Evolutionary conservation across 306 rosid genomes (phyloP).

Genomic region (Dalbergia cochinchinensis): DNA sequence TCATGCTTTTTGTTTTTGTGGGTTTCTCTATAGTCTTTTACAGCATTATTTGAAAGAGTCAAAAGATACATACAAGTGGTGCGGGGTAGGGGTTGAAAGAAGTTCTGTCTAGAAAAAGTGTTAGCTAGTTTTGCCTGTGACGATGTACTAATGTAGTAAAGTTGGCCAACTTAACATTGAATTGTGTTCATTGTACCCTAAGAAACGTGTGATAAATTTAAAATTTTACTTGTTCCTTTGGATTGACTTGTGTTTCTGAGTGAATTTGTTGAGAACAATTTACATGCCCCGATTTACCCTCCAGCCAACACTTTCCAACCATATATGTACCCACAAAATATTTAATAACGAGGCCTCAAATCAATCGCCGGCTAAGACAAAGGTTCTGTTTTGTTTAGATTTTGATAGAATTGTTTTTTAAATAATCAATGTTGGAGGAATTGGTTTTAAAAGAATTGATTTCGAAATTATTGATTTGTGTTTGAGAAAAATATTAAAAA

Average conservation of each 20-base stretch:
- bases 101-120: slow-evolving; percentile 22
- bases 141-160: slow-evolving; percentile 35
- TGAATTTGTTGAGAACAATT: not conserved
- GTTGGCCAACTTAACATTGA: slow-evolving; percentile 34
- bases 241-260: not conserved
- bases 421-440: too few species aligned
- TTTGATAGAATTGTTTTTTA: too few species aligned
- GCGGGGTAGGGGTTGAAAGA: slow-evolving; percentile 44
- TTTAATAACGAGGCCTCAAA: not conserved
- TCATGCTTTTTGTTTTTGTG: slow-evolving; percentile 31
- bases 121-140: slow-evolving; percentile 23
- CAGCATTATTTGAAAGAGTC: slow-evolving; percentile 39
- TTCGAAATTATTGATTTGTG: too few species aligned
- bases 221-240: slow-evolving; percentile 38
- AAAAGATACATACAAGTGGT: slow-evolving; percentile 26
- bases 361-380: not conserved
- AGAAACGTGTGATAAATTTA: slow-evolving; percentile 30
- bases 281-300: not conserved
- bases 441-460: too few species aligned
- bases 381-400: too few species aligned
- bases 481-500: too few species aligned
- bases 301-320: not conserved
- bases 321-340: not conserved
- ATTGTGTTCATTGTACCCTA: slow-evolving; percentile 25
- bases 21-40: slow-evolving; percentile 22